A percentile compares a stretch with the other conserved stretches of the same genome.
Evolutionary conservation across 1,139 yeast genomes (phyloP).

Genomic region (Candida freyschussii): DNA sequence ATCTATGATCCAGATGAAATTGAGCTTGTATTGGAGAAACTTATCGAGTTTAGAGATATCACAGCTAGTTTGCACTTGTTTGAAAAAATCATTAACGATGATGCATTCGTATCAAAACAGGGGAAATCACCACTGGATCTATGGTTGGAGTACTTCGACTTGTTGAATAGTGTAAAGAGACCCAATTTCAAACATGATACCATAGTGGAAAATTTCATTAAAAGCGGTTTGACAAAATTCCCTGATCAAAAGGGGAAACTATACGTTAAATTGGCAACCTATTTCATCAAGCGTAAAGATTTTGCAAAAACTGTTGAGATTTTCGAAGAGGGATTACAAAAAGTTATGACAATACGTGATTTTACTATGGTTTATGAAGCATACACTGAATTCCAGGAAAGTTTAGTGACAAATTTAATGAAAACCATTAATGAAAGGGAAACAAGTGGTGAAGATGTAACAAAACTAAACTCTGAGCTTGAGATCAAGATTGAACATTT

Average conservation of each 20-base stretch:
- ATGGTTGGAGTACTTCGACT: constrained; percentile 45
- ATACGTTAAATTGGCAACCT: constrained; percentile 46
- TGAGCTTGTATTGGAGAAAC: constrained; percentile 31
- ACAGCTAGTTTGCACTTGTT: constrained; percentile 23
- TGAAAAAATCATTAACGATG: constrained; percentile 29
- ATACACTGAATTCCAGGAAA: constrained; percentile 60
- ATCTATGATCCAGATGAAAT: constrained; percentile 34
- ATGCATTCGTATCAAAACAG: constrained; percentile 30
- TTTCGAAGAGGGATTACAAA: constrained; percentile 41
- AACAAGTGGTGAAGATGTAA: constrained; percentile 12
- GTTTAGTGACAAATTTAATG: constrained; percentile 36
- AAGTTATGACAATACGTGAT: constrained; percentile 52
- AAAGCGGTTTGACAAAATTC: constrained; percentile 40
- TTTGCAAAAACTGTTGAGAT: constrained; percentile 41
- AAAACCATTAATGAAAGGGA: constrained; percentile 24
- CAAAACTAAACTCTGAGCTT: constrained; percentile 23
- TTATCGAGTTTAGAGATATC: constrained; percentile 28
- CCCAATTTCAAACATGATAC: constrained; percentile 12
- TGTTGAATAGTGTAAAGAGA: constrained; percentile 29
- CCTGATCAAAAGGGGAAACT: constrained; percentile 60
- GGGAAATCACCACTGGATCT: constrained; percentile 39
- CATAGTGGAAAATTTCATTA: constrained; percentile 34
- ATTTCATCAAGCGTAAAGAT: constrained; percentile 36
- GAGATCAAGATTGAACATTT: constrained; percentile 46
- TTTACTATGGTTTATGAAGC: constrained; percentile 63